Evolutionary conservation across 78 protist species (phyloP).

Genomic region (Dictyostelium capitatum): DNA sequence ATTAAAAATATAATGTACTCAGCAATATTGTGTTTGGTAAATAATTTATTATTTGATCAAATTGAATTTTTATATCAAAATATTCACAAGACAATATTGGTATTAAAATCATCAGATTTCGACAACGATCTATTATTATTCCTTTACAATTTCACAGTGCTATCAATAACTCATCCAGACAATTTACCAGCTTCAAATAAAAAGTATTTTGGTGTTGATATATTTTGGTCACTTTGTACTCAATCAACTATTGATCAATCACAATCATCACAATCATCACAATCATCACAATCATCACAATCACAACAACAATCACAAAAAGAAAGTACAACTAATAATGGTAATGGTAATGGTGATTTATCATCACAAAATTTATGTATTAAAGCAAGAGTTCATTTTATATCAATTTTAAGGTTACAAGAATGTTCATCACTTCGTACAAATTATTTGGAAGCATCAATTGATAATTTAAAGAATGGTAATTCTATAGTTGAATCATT

Average conservation of each 20-base stretch:
- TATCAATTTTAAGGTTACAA: conserved; percentile 1
- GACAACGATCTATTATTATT: conserved; percentile 47
- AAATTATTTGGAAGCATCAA: conserved; percentile 22
- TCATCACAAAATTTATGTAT: conserved; percentile 6
- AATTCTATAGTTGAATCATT: conserved; percentile 28
- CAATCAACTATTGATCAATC: background rate
- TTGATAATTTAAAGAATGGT: conserved; percentile 37
- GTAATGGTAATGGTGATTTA: background rate
- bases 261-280: background rate
- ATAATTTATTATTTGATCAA: conserved; percentile 1
- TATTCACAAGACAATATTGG: conserved; percentile 6
- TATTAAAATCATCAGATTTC: conserved; percentile 32
- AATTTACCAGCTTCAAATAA: background rate
- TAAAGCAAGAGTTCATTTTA: conserved; percentile 20
- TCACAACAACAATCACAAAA: background rate
- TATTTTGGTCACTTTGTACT: conserved; percentile 38
- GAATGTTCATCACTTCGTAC: conserved; percentile 12
- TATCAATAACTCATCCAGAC: conserved; percentile 51
- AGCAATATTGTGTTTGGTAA: conserved; percentile 18
- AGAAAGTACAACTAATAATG: background rate
- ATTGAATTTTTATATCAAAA: conserved; percentile 48
- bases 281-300: background rate
- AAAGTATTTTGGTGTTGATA: conserved; percentile 48
- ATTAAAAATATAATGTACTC: conserved; percentile 47
- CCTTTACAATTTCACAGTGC: conserved; percentile 27